Conservation (phyloP, 768 basidiomycete species). For the Asterophora lycoperdoides region DNA sequence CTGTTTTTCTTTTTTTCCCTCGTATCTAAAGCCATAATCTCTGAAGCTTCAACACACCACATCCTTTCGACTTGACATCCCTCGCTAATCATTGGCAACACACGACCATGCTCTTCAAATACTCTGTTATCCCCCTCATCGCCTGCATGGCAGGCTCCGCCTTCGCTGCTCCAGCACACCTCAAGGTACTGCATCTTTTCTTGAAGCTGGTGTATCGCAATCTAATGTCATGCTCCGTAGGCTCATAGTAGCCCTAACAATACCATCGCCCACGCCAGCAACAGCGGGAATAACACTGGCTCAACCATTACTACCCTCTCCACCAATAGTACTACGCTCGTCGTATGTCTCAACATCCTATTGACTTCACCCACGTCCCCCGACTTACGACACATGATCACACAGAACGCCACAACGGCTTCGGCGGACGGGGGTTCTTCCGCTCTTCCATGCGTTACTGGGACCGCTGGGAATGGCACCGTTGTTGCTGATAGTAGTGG, state of each 20-base stretch:
- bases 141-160: slow-evolving; percentile 21
- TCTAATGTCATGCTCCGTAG: too few relatives aligned
- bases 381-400: too few relatives aligned
- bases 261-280: not conserved
- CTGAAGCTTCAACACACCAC: too few relatives aligned
- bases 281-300: not conserved
- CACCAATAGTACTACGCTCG: too few relatives aligned
- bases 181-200: not conserved
- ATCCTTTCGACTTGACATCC: not conserved
- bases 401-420: not conserved
- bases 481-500: slow-evolving; percentile 11
- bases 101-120: slow-evolving; percentile 26
- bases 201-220: too few relatives aligned
- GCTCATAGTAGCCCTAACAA: too few relatives aligned
- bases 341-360: not conserved
- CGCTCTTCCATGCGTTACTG: not conserved
- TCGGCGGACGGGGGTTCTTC: not conserved
- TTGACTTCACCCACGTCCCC: not conserved
- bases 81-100: not conserved
- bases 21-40: too few relatives aligned
- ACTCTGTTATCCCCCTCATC: slow-evolving; percentile 21
- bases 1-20: too few relatives aligned
- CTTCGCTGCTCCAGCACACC: slow-evolving; percentile 21
- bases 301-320: too few relatives aligned
- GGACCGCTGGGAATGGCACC: slow-evolving; percentile 1